Percentiles rank a stretch among this genome's conserved stretches.
phyloP scores from a whole-genome alignment of 345 rosid species.

The Dovyalis caffra region DNA sequence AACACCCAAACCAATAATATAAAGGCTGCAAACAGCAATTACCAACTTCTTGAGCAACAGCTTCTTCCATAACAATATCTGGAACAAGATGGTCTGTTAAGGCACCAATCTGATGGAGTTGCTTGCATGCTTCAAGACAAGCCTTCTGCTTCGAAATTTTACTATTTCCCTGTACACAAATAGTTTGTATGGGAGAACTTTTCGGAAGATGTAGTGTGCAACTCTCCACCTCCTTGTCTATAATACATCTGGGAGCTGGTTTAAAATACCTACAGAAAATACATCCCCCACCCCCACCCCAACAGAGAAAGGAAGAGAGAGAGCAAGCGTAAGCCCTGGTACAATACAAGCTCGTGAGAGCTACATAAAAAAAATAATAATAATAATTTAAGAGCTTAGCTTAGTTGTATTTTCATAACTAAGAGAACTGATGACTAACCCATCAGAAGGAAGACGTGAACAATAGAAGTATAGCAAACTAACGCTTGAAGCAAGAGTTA shows the following conservation, averaged over 20 bases:
- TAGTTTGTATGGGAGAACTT: slow-evolving; percentile 53
- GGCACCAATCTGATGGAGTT: slow-evolving; percentile 65
- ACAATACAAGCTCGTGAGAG: background rate
- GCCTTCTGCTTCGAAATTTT: slow-evolving; percentile 56
- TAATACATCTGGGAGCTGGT: slow-evolving; percentile 59
- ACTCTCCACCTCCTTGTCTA: slow-evolving; percentile 38
- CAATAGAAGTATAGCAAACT: slow-evolving; percentile 69
- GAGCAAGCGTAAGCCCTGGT: background rate
- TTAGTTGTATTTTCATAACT: background rate
- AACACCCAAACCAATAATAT: background rate
- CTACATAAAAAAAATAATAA: background rate
- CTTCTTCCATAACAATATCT: slow-evolving; percentile 60
- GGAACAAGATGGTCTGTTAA: slow-evolving; percentile 84
- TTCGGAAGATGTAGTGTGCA: slow-evolving; percentile 70
- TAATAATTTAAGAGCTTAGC: background rate
- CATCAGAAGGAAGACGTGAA: slow-evolving; percentile 85
- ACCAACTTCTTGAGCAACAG: slow-evolving; percentile 41
- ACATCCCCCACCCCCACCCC: background rate
- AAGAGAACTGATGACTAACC: slow-evolving; percentile 43
- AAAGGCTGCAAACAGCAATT: slow-evolving; percentile 1
- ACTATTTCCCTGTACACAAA: slow-evolving; percentile 37
- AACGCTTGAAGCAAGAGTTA: slow-evolving; percentile 62
- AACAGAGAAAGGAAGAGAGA: background rate
- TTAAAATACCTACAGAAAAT: slow-evolving; percentile 61
- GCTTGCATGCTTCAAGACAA: slow-evolving; percentile 83